A percentile compares a stretch with the other conserved stretches of the same genome.
phyloP scores from a whole-genome alignment of 1,284 basidiomycete species.

The Leccinum solheimii region DNA sequence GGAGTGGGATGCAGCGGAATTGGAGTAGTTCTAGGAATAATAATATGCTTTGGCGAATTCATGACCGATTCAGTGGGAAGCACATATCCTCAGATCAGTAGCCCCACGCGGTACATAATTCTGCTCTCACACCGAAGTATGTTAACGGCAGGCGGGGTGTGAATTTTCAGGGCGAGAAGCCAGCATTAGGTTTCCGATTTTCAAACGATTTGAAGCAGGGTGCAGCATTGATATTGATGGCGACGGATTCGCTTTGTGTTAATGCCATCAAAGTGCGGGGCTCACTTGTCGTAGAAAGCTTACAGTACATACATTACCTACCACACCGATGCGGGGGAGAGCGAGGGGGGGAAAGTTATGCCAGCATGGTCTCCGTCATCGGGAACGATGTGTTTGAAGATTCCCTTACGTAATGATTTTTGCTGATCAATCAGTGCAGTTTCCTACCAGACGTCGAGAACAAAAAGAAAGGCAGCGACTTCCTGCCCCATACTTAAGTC shows the following conservation, averaged over 20 bases:
- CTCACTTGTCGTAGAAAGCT: conserved; percentile 4
- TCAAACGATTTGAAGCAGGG: conserved; percentile 24
- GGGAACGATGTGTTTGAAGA: not conserved
- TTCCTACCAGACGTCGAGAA: conserved; percentile 4
- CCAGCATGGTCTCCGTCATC: not conserved
- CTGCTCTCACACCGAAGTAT: not conserved
- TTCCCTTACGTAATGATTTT: conserved; percentile 25
- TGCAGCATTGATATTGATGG: conserved; percentile 15
- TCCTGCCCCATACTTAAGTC: not conserved
- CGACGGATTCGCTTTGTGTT: conserved; percentile 11
- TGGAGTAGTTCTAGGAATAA: conserved; percentile 1
- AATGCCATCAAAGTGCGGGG: conserved; percentile 32
- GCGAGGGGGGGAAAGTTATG: not conserved
- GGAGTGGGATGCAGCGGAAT: not conserved
- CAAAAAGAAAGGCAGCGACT: not conserved
- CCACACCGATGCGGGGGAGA: not conserved
- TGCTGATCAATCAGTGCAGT: not conserved
- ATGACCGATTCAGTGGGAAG: not conserved
- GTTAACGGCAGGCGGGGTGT: conserved; percentile 20
- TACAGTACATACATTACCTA: not conserved
- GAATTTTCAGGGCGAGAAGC: conserved; percentile 34
- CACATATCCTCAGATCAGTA: not conserved
- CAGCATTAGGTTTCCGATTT: conserved; percentile 33
- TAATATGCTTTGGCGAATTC: not conserved
- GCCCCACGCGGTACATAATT: not conserved